Base-by-base conservation (phyloP, 1,284 basidiomycete species). In the Malassezia cuniculi region DNA sequence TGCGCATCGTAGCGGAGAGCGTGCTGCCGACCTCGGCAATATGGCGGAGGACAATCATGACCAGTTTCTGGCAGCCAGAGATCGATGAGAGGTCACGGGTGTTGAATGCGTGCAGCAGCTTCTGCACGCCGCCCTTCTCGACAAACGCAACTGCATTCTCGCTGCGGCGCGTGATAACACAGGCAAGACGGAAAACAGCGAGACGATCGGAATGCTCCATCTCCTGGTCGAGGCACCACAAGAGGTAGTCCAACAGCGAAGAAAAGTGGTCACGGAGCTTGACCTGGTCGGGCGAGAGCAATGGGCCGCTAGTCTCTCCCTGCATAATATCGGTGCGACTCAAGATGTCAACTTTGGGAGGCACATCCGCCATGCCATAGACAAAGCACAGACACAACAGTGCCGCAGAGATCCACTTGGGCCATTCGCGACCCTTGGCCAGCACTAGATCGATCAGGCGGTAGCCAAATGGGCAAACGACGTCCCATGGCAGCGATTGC, bases 21-120 rank as follows among this genome's bases (percentile, higher is more conserved):
- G 76, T 76, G 5, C 70, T 61, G 4, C 73, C 60, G 51, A 87
- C 82, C 69, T 99, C 93, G 36, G 90, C 77, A 37, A 85, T 71
- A 65, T 97, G 90, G 3, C 93, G 81, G 14, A 94, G 72, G 41
- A 95, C 81, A 58, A 84, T 82, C 15, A 81, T 78, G 32, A 86
- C 76, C 64, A 87, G 83, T 0, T 82, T 78, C 41, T 86, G 83
- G 50, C 80, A 82, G 19, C 81, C 48, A 12, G 46, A 41, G 6
- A 55, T 37, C 7, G 44, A 39, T 27, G 46, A 46, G n/a, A 49
- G 41, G 11, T 52, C 46, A 9, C 51, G 34, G 19, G 48, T 45
- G 12, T 34, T 33, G 47, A 66, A 57, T 1, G 61, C 56, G 33
- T 50, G 46, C 6, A 68, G 47, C 19, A 66, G 47, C 17, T 50